phyloP scores from a whole-genome alignment of 495 filamentous ascomycete species.

The Poronia punctata region DNA sequence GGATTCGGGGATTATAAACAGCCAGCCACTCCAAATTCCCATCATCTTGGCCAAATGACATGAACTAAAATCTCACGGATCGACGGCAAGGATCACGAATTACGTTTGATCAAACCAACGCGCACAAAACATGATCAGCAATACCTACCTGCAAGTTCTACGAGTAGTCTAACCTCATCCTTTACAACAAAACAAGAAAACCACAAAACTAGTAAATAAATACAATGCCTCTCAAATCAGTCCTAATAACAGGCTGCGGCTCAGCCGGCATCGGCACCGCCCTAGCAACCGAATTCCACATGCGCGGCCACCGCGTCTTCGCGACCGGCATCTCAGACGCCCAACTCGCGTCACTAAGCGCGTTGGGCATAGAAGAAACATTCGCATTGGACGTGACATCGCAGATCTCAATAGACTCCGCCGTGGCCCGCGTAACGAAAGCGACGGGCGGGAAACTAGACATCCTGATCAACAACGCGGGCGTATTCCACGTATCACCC shows the following conservation, averaged over 20 bases:
- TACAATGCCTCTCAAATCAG: constrained; percentile 12
- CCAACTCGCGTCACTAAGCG: constrained; percentile 29
- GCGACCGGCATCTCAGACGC: constrained; percentile 43
- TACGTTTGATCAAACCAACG: too few relatives aligned
- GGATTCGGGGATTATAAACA: too few relatives aligned
- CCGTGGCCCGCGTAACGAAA: constrained; percentile 19
- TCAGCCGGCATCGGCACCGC: constrained; percentile 47
- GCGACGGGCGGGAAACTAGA: constrained; percentile 35
- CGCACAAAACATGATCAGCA: too few relatives aligned
- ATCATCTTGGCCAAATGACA: too few relatives aligned
- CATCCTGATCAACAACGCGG: constrained; percentile 53
- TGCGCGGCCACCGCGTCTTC: constrained; percentile 45
- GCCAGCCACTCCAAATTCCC: too few relatives aligned
- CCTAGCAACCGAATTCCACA: constrained; percentile 45
- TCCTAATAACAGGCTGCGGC: constrained; percentile 43
- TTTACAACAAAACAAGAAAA: too few relatives aligned
- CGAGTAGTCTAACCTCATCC: too few relatives aligned
- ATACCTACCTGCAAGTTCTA: too few relatives aligned
- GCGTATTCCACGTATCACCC: constrained; percentile 33
- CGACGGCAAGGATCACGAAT: too few relatives aligned
- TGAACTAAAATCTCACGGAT: too few relatives aligned
- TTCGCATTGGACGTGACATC: constrained; percentile 43
- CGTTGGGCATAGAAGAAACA: constrained; percentile 37
- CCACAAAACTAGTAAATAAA: too few relatives aligned
- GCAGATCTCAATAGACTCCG: constrained; percentile 26